Conservation (phyloP, 2,329 filamentous ascomycete genomes). For the Talaromyces sp. region DNA sequence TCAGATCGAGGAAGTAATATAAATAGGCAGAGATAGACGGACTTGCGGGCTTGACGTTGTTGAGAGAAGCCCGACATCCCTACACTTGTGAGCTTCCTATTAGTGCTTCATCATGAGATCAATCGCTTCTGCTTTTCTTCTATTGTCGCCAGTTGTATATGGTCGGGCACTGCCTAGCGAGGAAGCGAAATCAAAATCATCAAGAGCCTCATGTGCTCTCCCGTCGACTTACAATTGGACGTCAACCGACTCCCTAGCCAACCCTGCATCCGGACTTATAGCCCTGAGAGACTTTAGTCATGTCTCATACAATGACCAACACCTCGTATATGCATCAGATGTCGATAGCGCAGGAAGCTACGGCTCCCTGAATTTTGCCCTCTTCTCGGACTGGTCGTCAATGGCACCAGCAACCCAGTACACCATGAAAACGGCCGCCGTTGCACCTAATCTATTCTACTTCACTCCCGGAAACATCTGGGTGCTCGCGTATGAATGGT, state of each 20-base stretch:
- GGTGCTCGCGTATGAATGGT: conserved; percentile 65
- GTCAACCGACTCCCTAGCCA: conserved; percentile 49
- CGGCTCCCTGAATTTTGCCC: conserved; percentile 58
- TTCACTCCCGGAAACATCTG: conserved; percentile 59
- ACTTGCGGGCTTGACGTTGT: neutral
- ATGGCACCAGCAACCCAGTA: conserved; percentile 54
- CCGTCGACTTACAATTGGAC: conserved; percentile 57
- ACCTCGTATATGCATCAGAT: conserved; percentile 59
- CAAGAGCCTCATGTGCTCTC: conserved; percentile 44
- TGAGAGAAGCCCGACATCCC: neutral
- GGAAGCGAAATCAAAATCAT: neutral
- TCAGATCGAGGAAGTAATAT: neutral
- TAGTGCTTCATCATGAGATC: neutral
- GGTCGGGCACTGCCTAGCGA: neutral
- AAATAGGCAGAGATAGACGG: neutral
- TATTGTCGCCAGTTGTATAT: neutral
- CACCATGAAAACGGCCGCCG: conserved; percentile 45
- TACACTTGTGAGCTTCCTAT: neutral
- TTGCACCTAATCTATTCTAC: conserved; percentile 62
- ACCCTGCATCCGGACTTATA: conserved; percentile 52
- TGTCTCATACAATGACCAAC: conserved; percentile 53
- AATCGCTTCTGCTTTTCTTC: neutral
- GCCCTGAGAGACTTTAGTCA: conserved; percentile 62
- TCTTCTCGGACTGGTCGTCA: conserved; percentile 52
- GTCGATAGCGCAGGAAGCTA: conserved; percentile 45